phyloP scores from a whole-genome alignment of 2,329 filamentous ascomycete genomes.

The Proliferodiscus dingleyae region DNA sequence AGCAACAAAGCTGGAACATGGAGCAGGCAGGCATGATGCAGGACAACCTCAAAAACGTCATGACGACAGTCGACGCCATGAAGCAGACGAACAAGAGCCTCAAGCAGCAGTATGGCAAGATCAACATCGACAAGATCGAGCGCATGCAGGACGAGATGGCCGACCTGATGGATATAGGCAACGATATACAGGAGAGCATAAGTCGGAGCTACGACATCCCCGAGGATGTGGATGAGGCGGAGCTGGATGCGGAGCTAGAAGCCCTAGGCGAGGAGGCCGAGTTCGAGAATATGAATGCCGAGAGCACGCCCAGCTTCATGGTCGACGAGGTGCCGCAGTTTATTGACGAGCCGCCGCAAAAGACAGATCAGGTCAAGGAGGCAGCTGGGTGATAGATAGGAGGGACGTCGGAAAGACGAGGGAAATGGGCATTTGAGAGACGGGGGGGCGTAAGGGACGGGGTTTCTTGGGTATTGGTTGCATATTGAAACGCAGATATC shows the following conservation, averaged over 20 bases:
- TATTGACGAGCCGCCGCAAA: slow-evolving; percentile 82
- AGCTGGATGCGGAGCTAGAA: slow-evolving; percentile 94
- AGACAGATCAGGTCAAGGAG: slow-evolving; percentile 73
- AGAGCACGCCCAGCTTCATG: slow-evolving; percentile 73
- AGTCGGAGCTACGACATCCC: slow-evolving; percentile 89
- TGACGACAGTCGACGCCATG: slow-evolving; percentile 97
- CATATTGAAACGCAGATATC: neutral
- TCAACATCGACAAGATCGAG: slow-evolving; percentile 97
- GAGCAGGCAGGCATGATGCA: slow-evolving; percentile 98
- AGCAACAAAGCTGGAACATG: slow-evolving; percentile 98
- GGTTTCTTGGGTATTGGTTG: too few relatives aligned
- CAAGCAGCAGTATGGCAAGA: slow-evolving; percentile 91
- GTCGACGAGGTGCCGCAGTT: slow-evolving; percentile 86
- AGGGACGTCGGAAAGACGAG: too few relatives aligned
- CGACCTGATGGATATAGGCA: slow-evolving; percentile 93
- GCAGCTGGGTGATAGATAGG: slow-evolving; percentile 49
- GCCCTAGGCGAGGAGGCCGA: slow-evolving; percentile 92
- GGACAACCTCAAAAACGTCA: slow-evolving; percentile 96
- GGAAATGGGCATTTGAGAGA: too few relatives aligned
- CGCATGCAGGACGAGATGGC: slow-evolving; percentile 98
- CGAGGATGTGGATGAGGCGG: slow-evolving; percentile 93
- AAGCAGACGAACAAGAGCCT: slow-evolving; percentile 94
- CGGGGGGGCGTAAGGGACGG: too few relatives aligned
- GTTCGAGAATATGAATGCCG: slow-evolving; percentile 59
- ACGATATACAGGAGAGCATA: slow-evolving; percentile 96